Base-by-base conservation (phyloP, 192 early-diverging fungal species). In the Mortierella claussenii region DNA sequence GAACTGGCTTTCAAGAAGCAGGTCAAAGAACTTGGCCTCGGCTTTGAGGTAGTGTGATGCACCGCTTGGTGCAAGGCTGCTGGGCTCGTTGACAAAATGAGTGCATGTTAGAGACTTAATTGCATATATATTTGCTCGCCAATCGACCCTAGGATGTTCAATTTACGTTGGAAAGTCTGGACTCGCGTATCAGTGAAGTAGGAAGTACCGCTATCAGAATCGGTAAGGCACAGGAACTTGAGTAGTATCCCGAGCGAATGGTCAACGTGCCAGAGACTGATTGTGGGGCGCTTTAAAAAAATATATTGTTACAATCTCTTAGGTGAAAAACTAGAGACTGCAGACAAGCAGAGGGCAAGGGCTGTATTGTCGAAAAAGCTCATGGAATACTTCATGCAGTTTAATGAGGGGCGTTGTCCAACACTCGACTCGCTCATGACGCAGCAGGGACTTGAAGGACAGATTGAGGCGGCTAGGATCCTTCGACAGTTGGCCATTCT, bases 271-370 rank as follows among this genome's bases (percentile, higher is more conserved):
- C n/a, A n/a, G n/a, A n/a, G n/a, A n/a, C n/a, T n/a, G n/a, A n/a
- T n/a, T n/a, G 43, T 13, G 43, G 20, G 32, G 21, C 12, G 21
- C n/a, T n/a, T n/a, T n/a, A n/a, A n/a, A n/a, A n/a, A n/a, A n/a
- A n/a, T n/a, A n/a, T n/a, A n/a, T n/a, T n/a, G n/a, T n/a, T n/a
- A n/a, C n/a, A n/a, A n/a, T n/a, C n/a, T n/a, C n/a, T 10, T 60
- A 91, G 93, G 97, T 57, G 97, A 99, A 75, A 96, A 99, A 82
- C 86, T 99, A 40, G 97, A 99, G 69, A 96, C 91, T 0, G 93
- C 97, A 43, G 95, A 97, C 73, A 95, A 92, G 64, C 96, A 99
- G 56, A 82, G 93, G 56, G 87, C 90, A 60, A 88, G 93, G 2
- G 96, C 96, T 0, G 87, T 90, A 23, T 93, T 97, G 45, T 92